phyloP scores from a whole-genome alignment of 2,329 filamentous ascomycete species.

The Exophiala xenobiotica region DNA sequence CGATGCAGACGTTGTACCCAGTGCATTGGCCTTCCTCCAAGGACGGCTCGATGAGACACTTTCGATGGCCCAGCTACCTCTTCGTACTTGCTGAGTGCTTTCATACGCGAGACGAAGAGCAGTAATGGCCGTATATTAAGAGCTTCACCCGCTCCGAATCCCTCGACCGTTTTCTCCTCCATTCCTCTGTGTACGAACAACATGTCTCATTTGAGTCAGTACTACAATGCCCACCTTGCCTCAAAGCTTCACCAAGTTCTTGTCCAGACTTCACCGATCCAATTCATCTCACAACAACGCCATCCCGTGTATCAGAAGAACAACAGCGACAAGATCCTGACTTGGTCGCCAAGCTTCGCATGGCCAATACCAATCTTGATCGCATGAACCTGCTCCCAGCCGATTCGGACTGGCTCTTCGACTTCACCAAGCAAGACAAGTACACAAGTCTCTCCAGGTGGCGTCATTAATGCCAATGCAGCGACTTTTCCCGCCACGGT shows the following conservation, averaged over 20 bases:
- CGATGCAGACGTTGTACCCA: no score
- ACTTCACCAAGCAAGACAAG: conserved; percentile 46
- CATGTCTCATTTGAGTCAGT: not conserved
- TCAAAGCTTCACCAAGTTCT: not conserved
- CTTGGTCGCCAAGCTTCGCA: conserved; percentile 40
- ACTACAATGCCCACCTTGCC: not conserved
- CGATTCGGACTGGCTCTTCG: conserved; percentile 50
- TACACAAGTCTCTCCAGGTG: conserved; percentile 48
- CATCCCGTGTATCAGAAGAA: not conserved
- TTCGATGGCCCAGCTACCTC: no score
- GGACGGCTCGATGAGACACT: no score
- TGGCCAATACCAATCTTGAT: conserved; percentile 48
- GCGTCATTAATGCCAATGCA: conserved; percentile 53
- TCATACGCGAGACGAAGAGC: no score
- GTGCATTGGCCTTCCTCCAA: no score
- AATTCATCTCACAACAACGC: not conserved
- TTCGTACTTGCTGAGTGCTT: no score
- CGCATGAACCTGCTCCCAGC: conserved; percentile 42
- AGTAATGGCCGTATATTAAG: no score
- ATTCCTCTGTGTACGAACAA: no score
- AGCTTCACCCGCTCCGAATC: no score
- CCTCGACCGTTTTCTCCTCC: no score
- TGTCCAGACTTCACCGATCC: not conserved
- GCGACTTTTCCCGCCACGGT: conserved; percentile 52
- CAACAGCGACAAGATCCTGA: conserved; percentile 35